Percentiles rank a stretch among this genome's conserved stretches.
Conservation (phyloP, 2,329 filamentous ascomycete species). For the Cercospora sojina region DNA sequence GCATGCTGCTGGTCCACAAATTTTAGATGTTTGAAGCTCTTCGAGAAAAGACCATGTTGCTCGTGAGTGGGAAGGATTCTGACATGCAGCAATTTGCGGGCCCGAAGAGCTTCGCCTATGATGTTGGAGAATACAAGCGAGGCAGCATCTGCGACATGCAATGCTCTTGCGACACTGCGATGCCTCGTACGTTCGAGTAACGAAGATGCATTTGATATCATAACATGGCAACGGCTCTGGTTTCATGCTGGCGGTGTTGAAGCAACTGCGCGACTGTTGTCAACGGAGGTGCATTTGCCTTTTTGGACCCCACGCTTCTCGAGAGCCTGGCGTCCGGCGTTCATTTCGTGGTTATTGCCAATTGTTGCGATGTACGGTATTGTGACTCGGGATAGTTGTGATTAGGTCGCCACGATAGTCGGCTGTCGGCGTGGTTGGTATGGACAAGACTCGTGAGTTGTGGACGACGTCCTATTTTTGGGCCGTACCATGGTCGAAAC, state of each 20-base stretch:
- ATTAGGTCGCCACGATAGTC: neutral
- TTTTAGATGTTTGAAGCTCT: neutral
- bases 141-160: neutral
- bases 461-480: neutral
- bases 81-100: neutral
- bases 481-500: neutral
- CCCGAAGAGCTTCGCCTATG: neutral
- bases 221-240: neutral
- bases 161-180: neutral
- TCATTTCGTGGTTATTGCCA: neutral
- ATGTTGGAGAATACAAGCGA: neutral
- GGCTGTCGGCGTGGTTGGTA: neutral
- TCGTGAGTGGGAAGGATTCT: neutral
- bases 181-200: neutral
- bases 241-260: neutral
- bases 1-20: neutral
- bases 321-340: neutral
- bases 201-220: neutral
- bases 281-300: neutral
- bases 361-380: neutral
- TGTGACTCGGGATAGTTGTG: conserved; percentile 2
- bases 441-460: neutral
- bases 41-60: neutral
- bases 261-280: neutral
- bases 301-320: neutral